phyloP scores from a whole-genome alignment of 1,284 basidiomycete species.

The Trametes pubescens region DNA sequence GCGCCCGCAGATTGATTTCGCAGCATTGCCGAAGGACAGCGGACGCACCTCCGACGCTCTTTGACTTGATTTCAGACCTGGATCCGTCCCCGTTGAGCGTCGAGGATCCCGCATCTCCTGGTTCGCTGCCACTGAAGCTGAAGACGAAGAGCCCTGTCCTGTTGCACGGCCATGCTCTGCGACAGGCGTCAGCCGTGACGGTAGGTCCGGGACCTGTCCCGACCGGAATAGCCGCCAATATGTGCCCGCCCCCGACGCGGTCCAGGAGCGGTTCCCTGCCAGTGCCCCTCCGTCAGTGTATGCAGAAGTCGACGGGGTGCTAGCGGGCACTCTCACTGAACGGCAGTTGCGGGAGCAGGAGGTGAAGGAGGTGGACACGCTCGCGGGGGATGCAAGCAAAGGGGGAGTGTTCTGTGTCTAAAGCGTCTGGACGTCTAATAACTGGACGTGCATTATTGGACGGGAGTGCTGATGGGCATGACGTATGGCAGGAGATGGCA shows the following conservation, averaged over 20 bases:
- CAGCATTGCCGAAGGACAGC: slow-evolving; percentile 62
- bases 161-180: slow-evolving; percentile 51
- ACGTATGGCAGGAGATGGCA: slow-evolving; percentile 29
- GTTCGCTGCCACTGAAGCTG: slow-evolving; percentile 50
- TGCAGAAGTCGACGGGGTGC: slow-evolving; percentile 66
- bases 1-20: slow-evolving; percentile 75
- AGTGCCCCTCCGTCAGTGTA: slow-evolving; percentile 60
- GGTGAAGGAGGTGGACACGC: slow-evolving; percentile 78
- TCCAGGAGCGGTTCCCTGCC: slow-evolving; percentile 48
- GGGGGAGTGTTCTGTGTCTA: slow-evolving; percentile 41
- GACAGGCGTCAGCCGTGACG: slow-evolving; percentile 33
- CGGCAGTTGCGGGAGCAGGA: slow-evolving; percentile 69
- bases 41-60: slow-evolving; percentile 72
- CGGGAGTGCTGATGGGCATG: slow-evolving; percentile 18
- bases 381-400: slow-evolving; percentile 75
- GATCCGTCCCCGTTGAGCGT: slow-evolving; percentile 70
- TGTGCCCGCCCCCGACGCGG: slow-evolving; percentile 73
- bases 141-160: slow-evolving; percentile 40
- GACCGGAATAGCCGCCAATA: slow-evolving; percentile 67
- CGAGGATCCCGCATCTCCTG: slow-evolving; percentile 73
- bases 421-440: background rate
- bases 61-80: slow-evolving; percentile 71
- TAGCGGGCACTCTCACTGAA: slow-evolving; percentile 69
- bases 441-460: slow-evolving; percentile 4
- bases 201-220: slow-evolving; percentile 42